phyloP scores from a whole-genome alignment of 2,329 filamentous ascomycete species.

The Teratosphaeria destructans region DNA sequence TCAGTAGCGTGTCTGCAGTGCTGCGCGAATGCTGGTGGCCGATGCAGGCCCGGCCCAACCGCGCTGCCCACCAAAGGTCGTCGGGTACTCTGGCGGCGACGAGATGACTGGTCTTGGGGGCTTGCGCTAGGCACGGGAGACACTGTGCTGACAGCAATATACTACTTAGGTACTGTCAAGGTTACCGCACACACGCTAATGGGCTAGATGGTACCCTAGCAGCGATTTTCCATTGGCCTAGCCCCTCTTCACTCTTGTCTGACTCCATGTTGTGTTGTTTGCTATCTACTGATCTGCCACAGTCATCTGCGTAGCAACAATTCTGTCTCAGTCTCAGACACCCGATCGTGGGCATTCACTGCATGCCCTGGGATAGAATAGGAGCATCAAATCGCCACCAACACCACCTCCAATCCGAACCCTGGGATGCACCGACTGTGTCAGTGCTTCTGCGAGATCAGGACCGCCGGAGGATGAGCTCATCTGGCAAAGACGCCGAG shows the following conservation, averaged over 20 bases:
- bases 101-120: background rate
- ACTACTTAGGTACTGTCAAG: background rate
- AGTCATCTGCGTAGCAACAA: background rate
- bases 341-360: background rate
- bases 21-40: background rate
- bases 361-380: background rate
- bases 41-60: background rate
- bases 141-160: background rate
- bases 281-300: background rate
- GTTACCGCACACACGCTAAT: background rate
- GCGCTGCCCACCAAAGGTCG: background rate
- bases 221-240: background rate
- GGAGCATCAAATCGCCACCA: background rate
- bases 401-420: background rate
- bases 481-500: background rate
- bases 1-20: background rate
- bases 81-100: background rate
- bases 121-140: background rate
- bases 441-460: background rate
- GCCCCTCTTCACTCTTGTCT: background rate
- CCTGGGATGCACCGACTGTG: background rate
- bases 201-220: background rate
- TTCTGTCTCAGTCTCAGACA: background rate
- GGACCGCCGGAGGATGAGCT: background rate
- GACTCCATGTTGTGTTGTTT: background rate